Base-by-base conservation (phyloP, 805 yeast species). In the Ogataea glucozyma region DNA sequence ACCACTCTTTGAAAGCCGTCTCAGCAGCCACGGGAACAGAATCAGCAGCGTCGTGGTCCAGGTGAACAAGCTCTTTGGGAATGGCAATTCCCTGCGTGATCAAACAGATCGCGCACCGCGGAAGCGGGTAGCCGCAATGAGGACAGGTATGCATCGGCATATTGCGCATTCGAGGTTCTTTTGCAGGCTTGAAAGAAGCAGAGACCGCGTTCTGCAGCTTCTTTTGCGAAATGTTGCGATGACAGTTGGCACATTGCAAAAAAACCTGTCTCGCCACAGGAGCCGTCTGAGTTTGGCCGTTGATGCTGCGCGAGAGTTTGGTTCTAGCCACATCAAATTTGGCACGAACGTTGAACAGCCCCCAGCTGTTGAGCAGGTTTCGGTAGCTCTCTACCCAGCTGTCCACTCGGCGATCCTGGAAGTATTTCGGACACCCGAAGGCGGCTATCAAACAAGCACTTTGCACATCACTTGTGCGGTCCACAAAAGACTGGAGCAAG, bases 31-130 rank as follows among this genome's bases (percentile, higher is more conserved):
- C 34, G 6, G 47, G 27, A 29, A 38, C 40, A 22, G 37, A 13
- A 16, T 50, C 47, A 4, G 36, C 46, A 4, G 45, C 39, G 17
- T 46, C 56, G n/a, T 57, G 44, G 21, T 48, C 58, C 47, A 68
- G 44, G 44, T 52, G 39, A 34, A 62, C 40, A 32, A 56, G 44
- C 20, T 72, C 76, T 39, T 60, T 58, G 0, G 85, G 81, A 9
- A 79, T 60, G 0, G 83, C 78, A 1, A 76, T 76, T 0, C 97
- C 97, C 46, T 89, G 67, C 0, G 96, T 79, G 33, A 88, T 66
- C 24, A 89, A 64, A 56, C 98, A 91, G 6, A 91, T 85, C 0
- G 96, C 89, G 65, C 98, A 91, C 49, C 96, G 69, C 0, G 98
- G 97, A 17, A 88, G 71, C 14, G 91, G 83, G 1, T 86, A 78